Evolutionary conservation across 1,139 yeast species (phyloP), one percentile per base, ranked within the genome.

Genomic region (Geotrichum europaeum): DNA sequence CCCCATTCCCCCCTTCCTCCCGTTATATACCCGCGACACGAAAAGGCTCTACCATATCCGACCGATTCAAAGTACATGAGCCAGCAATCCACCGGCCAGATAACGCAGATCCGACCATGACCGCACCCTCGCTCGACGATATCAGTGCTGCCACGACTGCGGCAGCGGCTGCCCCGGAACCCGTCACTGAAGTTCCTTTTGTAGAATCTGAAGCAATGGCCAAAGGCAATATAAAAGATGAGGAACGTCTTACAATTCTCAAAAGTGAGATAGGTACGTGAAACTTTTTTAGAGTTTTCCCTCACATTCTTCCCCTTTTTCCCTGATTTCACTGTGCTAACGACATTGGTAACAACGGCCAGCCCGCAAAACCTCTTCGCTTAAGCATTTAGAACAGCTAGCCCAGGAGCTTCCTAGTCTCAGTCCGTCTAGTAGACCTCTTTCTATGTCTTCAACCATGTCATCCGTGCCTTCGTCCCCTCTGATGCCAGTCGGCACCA

Each of bases 301-400:
- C 32, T 49, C 22, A 12, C 28, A 49, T 49, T 24, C 32, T 22
- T 28, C n/a, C 40, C 24, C 43, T 34, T 13, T 13, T 12, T 47
- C 9, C 25, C 18, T 25, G 28, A 34, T 34, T 49, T 24, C 12
- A 28, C 20, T 50, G 15, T 20, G 24, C 34, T 49, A 49, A 28
- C 12, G 22, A 25, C 24, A 10, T 24, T 22, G 45, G n/a, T 28
- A 55, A 49, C 12, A 22, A 15, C 28, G 22, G 15, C 20, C 28
- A 62, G 64, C 63, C 28, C 62, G 62, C 30, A 60, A 60, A 58
- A 55, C 62, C 4, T 54, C 59, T 20, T 62, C 63, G 2, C 51
- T 61, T 25, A 59, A 58, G 24, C 61, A 60, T 28, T 49, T 62
- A 13, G 61, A 60, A 43, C 63, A 60, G 49, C 55, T 60, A 13